phyloP scores from a whole-genome alignment of 169 alveolate genomes.

The Eimeria necatrix region DNA sequence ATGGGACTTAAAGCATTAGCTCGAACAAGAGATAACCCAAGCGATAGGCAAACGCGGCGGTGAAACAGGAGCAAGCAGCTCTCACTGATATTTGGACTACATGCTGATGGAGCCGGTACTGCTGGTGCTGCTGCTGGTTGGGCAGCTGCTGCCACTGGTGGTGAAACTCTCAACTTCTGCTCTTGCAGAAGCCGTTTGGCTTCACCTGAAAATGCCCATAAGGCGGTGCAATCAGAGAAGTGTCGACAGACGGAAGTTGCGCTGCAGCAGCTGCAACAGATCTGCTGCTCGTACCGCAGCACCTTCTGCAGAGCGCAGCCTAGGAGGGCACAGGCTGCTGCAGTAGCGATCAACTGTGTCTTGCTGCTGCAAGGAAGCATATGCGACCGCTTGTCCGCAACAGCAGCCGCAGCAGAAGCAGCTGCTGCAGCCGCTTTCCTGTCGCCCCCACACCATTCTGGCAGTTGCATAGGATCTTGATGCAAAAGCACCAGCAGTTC shows the following conservation, averaged over 20 bases:
- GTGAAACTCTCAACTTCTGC: background rate
- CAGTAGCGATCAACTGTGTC: constrained; percentile 39
- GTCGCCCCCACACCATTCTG: background rate
- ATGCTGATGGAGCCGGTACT: background rate
- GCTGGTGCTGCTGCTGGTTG: background rate
- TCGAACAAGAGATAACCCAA: constrained; percentile 42
- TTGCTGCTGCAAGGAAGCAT: constrained; percentile 13
- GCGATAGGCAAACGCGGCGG: constrained; percentile 43
- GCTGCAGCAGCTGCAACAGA: constrained; percentile 64
- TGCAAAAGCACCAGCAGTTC: constrained; percentile 52
- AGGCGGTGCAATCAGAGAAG: constrained; percentile 31
- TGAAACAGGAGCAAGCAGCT: constrained; percentile 38
- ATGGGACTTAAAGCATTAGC: constrained; percentile 20
- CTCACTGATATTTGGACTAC: background rate
- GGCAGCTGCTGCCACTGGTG: background rate
- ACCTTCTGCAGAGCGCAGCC: constrained; percentile 3
- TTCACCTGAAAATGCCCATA: constrained; percentile 47
- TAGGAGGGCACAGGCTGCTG: constrained; percentile 30
- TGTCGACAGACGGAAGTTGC: constrained; percentile 39
- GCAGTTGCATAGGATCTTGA: constrained; percentile 4
- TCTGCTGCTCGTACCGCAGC: constrained; percentile 64
- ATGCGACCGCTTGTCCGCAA: background rate
- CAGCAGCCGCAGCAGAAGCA: constrained; percentile 13
- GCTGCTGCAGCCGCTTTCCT: constrained; percentile 19
- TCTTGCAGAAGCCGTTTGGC: constrained; percentile 29